Evolutionary conservation across 2,329 filamentous ascomycete genomes (phyloP), one percentile per base, ranked within the genome.

Genomic region (Curvularia sp.): DNA sequence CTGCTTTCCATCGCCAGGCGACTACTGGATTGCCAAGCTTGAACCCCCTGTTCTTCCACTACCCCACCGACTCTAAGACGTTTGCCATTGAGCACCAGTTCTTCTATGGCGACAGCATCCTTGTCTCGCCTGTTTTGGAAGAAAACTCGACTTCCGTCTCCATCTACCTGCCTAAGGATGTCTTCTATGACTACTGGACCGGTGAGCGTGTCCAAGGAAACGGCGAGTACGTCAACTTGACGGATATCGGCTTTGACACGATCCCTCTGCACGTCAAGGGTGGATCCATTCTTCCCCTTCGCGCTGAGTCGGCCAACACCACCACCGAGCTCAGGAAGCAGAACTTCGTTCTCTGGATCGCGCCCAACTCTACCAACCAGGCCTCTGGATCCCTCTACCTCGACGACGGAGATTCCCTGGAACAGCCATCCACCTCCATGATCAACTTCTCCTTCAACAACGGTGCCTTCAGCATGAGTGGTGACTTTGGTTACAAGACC

Each of bases 261-360:
- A 89, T 91, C 61, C 88, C 88, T 13, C 82, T 91, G 1, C 87
- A 88, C 75, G 84, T 89, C 71, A 83, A 85, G 28, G 86, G 86
- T 38, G 89, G 89, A 35, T 79, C 83, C 49, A 86, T 91, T 62
- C 69, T 90, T 8, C 88, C 88, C 1, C 77, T 87, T 57, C 84
- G 89, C 31, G 76, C 77, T 0, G 76, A 80, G 28, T 80, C 81
- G 4, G 83, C 84, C 47, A 86, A 86, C 80, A 91, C 80, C 69
- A 93, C 74, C 72, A 87, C 70, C 70, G 90, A 85, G 62, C 77
- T 90, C 26, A 82, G 89, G 44, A 84, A 85, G 69, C 82, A 89
- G 66, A 81, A 88, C 65, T 94, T 94, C 77, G 86, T 90, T 71
- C 80, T 95, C 49, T 74, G 93, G 57, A 83, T 95, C 41, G 88